Evolutionary conservation across 345 rosid genomes (phyloP).

Genomic region (Cardamine occulta): DNA sequence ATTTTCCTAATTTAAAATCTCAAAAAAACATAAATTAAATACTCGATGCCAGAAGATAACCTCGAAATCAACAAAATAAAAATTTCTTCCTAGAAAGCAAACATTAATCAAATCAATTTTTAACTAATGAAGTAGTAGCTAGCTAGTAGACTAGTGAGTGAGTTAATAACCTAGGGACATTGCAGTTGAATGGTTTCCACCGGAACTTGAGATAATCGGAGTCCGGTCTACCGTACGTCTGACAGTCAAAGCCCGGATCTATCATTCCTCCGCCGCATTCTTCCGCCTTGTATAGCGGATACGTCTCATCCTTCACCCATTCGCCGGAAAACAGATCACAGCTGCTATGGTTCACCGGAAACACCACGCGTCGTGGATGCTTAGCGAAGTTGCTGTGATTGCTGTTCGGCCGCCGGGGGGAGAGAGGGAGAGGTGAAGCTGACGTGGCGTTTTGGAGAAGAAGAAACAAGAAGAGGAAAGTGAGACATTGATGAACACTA

Average conservation of each 20-base stretch:
- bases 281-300: conserved; percentile 66
- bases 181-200: conserved; percentile 86
- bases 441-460: conserved; percentile 35
- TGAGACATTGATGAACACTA: conserved; percentile 36
- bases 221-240: conserved; percentile 86
- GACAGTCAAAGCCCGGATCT: conserved; percentile 81
- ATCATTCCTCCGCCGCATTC: conserved; percentile 64
- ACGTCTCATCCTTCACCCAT: conserved; percentile 77
- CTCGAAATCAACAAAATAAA: conserved; percentile 6
- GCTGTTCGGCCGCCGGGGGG: conserved; percentile 7
- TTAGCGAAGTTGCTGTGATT: conserved; percentile 38
- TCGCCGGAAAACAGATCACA: conserved; percentile 65
- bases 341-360: conserved; percentile 40
- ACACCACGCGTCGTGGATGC: conserved; percentile 28
- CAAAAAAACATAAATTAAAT: not conserved
- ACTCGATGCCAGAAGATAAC: not conserved
- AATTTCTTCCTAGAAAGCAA: not conserved
- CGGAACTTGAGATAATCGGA: conserved; percentile 80
- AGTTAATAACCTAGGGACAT: conserved; percentile 72
- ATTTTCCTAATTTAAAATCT: not conserved
- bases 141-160: conserved; percentile 18
- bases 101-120: not conserved
- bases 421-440: conserved; percentile 25
- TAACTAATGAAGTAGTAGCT: not conserved
- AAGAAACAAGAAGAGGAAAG: conserved; percentile 31